Evolutionary conservation across 345 rosid species (phyloP).

Genomic region (Noccaea caerulescens): DNA sequence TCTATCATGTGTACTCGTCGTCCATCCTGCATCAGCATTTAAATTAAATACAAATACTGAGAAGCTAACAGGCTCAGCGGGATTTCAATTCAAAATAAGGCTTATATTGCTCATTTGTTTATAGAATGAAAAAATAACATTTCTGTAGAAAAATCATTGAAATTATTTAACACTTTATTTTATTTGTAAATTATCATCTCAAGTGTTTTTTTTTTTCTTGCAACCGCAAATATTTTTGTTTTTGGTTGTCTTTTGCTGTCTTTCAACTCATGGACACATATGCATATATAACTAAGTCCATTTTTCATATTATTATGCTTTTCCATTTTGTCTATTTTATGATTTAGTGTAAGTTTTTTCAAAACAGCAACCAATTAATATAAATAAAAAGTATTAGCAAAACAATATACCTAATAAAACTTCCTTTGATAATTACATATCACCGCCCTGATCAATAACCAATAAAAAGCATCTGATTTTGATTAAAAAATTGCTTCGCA

Average conservation of each 20-base stretch:
- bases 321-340: neutral
- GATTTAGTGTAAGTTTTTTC: neutral
- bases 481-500: neutral
- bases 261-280: neutral
- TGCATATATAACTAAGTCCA: neutral
- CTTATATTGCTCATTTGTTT: too few species aligned
- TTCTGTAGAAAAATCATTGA: neutral
- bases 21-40: constrained; percentile 57
- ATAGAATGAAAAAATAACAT: neutral
- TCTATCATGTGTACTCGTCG: constrained; percentile 65
- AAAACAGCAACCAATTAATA: neutral
- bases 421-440: neutral
- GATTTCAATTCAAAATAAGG: too few species aligned
- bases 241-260: neutral
- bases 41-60: neutral
- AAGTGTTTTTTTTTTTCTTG: neutral
- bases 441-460: neutral
- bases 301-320: neutral
- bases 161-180: neutral
- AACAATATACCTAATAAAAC: neutral
- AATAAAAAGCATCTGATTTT: neutral
- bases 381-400: neutral
- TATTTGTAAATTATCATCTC: neutral
- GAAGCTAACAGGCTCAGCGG: neutral
- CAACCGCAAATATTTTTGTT: neutral